Base-by-base conservation (phyloP, 257 asterid genomes). In the Thymus mandschuricus region DNA sequence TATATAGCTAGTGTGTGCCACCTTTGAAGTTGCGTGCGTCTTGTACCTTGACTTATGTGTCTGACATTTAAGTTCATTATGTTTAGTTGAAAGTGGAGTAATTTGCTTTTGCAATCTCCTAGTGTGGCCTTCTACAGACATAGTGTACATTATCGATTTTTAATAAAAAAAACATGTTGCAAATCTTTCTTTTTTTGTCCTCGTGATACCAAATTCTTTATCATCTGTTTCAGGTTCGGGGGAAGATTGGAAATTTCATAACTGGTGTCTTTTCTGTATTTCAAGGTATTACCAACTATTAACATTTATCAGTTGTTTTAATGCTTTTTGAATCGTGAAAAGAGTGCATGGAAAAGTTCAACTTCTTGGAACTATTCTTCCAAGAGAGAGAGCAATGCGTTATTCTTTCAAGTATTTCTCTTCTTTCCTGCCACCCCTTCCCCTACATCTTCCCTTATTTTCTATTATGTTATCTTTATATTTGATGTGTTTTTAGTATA, bases 181-280 rank as follows among this genome's bases (percentile, higher is more conserved):
- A 29, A 62, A 10, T 21, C 38, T 40, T 58, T 64, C 34, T 61
- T 35, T 40, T 28, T 52, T 41, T 60, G 44, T 43, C 38, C 44
- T 12, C 15, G 8, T 52, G 52, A 45, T 70, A 62, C 27, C 69
- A 72, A 69, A 70, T 69, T 71, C 54, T 66, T 60, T 49, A 55
- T 66, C 73, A 38, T 60, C 59, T 76, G 68, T 60, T 68, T 78
- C 92, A 89, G 98, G 96, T 92, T 33, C 74, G 94, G 50, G 94
- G 96, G 75, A 88, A 85, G 78, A 89, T 91, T 69, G 86, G 91
- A 35, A 84, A 87, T 69, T 89, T 91, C 77, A 78, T 90, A 65
- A 79, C 85, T 71, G 87, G 91, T 15, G 91, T 88, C 48, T 85
- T 88, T 68, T 62, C 89, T 51, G 95, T 91, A 71, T 91, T 89